phyloP scores from a whole-genome alignment of 2,329 filamentous ascomycete genomes.

The Phialocephala subalpina region DNA sequence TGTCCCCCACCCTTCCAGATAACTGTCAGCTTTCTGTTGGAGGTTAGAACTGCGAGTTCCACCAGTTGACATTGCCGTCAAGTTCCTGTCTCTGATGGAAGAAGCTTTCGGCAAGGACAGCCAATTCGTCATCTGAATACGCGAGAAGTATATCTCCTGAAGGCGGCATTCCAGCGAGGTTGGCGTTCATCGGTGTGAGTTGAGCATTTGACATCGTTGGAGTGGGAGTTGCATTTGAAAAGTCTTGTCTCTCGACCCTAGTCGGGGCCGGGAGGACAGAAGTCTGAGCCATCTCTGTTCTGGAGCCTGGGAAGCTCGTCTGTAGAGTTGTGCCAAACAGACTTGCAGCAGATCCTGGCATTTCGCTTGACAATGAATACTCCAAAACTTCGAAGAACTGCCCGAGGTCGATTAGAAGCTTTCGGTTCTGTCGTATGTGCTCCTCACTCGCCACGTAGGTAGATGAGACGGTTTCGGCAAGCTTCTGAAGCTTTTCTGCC shows the following conservation, averaged over 20 bases:
- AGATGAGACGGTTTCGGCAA: constrained; percentile 53
- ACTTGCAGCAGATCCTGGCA: constrained; percentile 43
- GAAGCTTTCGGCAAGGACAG: constrained; percentile 56
- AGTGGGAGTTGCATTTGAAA: constrained; percentile 32
- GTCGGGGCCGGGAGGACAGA: constrained; percentile 53
- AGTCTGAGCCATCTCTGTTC: constrained; percentile 51
- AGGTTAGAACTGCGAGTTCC: constrained; percentile 30
- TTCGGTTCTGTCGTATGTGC: constrained; percentile 41
- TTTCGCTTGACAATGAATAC: constrained; percentile 52
- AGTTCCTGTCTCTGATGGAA: constrained; percentile 50
- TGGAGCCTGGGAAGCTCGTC: constrained; percentile 37
- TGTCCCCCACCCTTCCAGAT: not conserved
- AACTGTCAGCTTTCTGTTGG: not conserved
- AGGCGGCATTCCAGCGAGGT: not conserved
- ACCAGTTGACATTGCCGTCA: constrained; percentile 39
- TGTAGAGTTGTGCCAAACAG: constrained; percentile 53
- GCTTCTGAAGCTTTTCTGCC: constrained; percentile 51
- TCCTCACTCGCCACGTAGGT: constrained; percentile 47
- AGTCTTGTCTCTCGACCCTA: constrained; percentile 45
- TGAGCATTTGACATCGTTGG: constrained; percentile 33
- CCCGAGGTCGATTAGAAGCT: constrained; percentile 53
- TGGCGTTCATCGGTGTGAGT: not conserved
- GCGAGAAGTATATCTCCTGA: constrained; percentile 23
- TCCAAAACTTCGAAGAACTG: constrained; percentile 58
- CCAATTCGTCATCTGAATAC: constrained; percentile 51